Percentiles rank a stretch among this genome's conserved stretches.
phyloP scores from a whole-genome alignment of 1,139 yeast genomes.

The Tardiomyces depauwii region DNA sequence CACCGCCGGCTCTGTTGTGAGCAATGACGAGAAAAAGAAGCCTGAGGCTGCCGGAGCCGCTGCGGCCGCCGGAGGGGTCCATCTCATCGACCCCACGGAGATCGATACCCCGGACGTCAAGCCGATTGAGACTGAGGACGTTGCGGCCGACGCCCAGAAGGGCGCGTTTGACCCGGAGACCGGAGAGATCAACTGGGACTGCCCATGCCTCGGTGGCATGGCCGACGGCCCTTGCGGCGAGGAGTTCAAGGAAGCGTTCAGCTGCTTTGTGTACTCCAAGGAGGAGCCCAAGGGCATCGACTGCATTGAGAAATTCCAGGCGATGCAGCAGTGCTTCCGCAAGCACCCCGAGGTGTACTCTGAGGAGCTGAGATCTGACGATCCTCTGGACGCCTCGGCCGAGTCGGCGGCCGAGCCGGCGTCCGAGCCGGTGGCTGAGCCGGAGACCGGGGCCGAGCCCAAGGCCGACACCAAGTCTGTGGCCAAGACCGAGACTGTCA shows the following conservation, averaged over 20 bases:
- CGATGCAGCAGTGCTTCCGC: conserved; percentile 94
- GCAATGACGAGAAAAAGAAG: conserved; percentile 17
- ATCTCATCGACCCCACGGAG: background rate
- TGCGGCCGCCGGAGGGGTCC: background rate
- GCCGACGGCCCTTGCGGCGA: conserved; percentile 98
- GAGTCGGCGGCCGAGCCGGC: conserved; percentile 2
- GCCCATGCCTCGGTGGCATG: conserved; percentile 99
- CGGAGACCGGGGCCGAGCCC: background rate
- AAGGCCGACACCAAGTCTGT: background rate
- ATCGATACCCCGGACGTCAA: background rate
- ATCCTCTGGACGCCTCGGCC: conserved; percentile 21
- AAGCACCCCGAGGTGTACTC: conserved; percentile 88
- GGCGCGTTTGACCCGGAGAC: conserved; percentile 95
- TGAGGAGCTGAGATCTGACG: conserved; percentile 80
- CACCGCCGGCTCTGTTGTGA: background rate
- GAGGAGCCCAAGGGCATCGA: conserved; percentile 97
- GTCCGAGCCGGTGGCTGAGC: conserved; percentile 13
- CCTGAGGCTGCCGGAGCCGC: background rate
- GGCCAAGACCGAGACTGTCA: no score
- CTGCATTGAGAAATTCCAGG: conserved; percentile 83
- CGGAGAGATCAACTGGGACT: conserved; percentile 99
- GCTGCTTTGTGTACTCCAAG: conserved; percentile 91
- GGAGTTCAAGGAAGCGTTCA: conserved; percentile 91
- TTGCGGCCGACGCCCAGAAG: conserved; percentile 12
- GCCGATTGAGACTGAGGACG: conserved; percentile 5